phyloP scores from a whole-genome alignment of 2,329 filamentous ascomycete species.

The Arthrobotrys sphaeroides region DNA sequence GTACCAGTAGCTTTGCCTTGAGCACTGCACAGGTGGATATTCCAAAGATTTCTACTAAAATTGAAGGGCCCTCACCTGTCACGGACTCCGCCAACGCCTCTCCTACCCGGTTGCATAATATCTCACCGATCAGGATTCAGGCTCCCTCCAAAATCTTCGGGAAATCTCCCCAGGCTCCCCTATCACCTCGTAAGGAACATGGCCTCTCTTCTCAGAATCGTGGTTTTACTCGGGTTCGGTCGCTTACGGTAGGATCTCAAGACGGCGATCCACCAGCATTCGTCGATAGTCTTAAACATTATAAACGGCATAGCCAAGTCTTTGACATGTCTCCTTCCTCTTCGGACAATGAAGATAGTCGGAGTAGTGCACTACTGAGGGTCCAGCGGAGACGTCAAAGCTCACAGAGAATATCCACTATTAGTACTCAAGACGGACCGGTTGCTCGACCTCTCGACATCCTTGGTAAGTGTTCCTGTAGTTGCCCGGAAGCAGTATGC shows the following conservation, averaged over 20 bases:
- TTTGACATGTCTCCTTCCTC: constrained; percentile 97
- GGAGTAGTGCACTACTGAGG: constrained; percentile 86
- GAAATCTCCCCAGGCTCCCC: constrained; percentile 63
- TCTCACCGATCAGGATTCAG: constrained; percentile 59
- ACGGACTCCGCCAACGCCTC: constrained; percentile 64
- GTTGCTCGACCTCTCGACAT: constrained; percentile 91
- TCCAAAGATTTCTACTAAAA: constrained; percentile 69
- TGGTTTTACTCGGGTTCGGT: constrained; percentile 75
- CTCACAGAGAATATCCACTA: constrained; percentile 90
- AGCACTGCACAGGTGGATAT: constrained; percentile 65
- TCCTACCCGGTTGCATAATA: constrained; percentile 68
- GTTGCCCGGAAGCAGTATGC: neutral
- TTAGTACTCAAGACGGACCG: constrained; percentile 83
- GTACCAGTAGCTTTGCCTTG: constrained; percentile 65
- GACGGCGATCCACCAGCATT: constrained; percentile 81
- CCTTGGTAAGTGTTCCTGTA: constrained; percentile 62
- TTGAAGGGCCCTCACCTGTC: constrained; percentile 46
- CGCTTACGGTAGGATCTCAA: constrained; percentile 91
- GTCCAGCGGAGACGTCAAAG: constrained; percentile 95
- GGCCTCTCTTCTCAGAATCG: constrained; percentile 50
- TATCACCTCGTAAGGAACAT: constrained; percentile 55
- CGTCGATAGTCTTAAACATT: constrained; percentile 72
- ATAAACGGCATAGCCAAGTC: constrained; percentile 91
- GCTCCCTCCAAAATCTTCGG: constrained; percentile 51
- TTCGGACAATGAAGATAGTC: constrained; percentile 94